Conservation (phyloP, 169 alveolate species). For the Cryptosporidium tyzzeri region DNA sequence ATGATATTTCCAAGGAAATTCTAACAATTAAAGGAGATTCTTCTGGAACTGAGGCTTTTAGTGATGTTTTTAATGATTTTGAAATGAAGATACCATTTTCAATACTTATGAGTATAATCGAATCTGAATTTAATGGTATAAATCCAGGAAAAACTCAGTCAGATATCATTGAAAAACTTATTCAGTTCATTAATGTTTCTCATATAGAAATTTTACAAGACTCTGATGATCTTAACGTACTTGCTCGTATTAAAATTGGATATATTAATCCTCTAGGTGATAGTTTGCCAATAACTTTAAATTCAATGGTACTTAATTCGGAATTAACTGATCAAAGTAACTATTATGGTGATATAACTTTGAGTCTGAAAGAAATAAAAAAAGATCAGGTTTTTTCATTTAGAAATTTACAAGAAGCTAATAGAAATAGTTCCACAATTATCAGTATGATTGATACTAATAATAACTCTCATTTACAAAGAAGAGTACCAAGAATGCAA, state of each 20-base stretch:
- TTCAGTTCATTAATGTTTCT: slow-evolving; percentile 15
- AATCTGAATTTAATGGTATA: slow-evolving; percentile 24
- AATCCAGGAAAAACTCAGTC: not conserved
- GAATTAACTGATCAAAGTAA: slow-evolving; percentile 18
- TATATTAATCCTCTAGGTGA: slow-evolving; percentile 68
- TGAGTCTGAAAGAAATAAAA: not conserved
- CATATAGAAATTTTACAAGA: slow-evolving; percentile 23
- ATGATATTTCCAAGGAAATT: slow-evolving; percentile 5
- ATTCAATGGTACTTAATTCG: slow-evolving; percentile 10
- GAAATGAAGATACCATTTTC: slow-evolving; percentile 29
- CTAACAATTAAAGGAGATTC: slow-evolving; percentile 24
- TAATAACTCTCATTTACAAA: not conserved
- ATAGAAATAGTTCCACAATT: not conserved
- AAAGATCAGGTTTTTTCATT: not conserved
- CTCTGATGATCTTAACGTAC: slow-evolving; percentile 3
- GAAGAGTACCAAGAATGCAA: slow-evolving; percentile 18
- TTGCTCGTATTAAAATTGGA: slow-evolving; percentile 7
- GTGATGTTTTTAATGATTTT: slow-evolving; percentile 14
- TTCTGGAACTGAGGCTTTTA: slow-evolving; percentile 47
- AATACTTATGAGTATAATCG: not conserved
- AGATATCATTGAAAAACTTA: not conserved
- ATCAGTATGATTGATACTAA: slow-evolving; percentile 11
- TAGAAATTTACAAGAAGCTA: not conserved
- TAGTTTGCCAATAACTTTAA: slow-evolving; percentile 15
- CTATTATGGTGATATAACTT: slow-evolving; percentile 32